Evolutionary conservation across 176 grass and related monocot genomes (phyloP), one percentile per base, ranked within the genome.

Genomic region (Zizania latifolia): DNA sequence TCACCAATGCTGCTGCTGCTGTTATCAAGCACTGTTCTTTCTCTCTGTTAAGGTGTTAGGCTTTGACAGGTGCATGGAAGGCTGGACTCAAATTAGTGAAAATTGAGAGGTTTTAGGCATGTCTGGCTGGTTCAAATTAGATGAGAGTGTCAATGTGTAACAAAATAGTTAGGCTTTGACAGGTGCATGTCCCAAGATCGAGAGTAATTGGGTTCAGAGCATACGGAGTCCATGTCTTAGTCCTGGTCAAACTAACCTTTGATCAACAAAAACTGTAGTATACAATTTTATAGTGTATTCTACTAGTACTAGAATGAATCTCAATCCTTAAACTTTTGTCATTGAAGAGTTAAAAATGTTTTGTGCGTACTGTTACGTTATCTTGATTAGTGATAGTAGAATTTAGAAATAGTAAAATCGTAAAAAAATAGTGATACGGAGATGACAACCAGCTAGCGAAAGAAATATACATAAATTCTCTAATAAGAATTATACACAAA

Each of bases 1-100:
- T 39, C 66, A 83, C 74, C 72, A 60, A 72, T 72, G 48, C 50
- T 59, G 41, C n/a, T 37, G 8, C 23, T 74, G 24, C 60, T 73
- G 33, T 35, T 83, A 19, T 67, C 14, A 82, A 73, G 35, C 15
- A 45, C 17, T 65, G 28, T 56, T 10, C 1, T 40, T 69, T 36
- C 16, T 84, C 22, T 43, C 21, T 40, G 27, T 70, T 50, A 8
- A 70, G 43, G 31, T 41, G 43, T 39, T 53, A 24, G 61, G 32
- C 8, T 48, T 15, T 53, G 34, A 28, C 77, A 70, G 68, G 26
- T 14, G 29, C 65, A 68, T 86, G 23, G 60, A 59, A 45, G 27
- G 67, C 39, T 54, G 26, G 75, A 48, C 40, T 68, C 30, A 62
- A 74, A 27, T 35, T 16, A 37, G 62, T n/a, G 68, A 24, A 31